Conservation (phyloP, 2,329 filamentous ascomycete genomes). For the Phaeoacremonium minimum region DNA sequence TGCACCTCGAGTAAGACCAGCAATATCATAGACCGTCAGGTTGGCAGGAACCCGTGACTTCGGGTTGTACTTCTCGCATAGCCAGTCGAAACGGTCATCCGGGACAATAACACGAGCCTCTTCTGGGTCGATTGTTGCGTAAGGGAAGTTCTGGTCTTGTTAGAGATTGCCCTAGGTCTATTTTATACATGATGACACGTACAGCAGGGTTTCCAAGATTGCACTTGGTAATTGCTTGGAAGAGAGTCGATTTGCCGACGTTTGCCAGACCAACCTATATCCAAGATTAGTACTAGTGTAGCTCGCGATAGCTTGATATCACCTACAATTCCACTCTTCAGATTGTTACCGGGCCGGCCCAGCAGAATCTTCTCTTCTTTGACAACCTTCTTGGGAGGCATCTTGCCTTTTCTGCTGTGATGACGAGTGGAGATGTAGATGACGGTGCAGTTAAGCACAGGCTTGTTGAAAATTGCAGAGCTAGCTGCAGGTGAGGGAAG, state of each 20-base stretch:
- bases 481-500: conserved; percentile 59
- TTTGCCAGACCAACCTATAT: conserved; percentile 98
- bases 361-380: conserved; percentile 95
- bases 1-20: conserved; percentile 89
- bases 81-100: conserved; percentile 93
- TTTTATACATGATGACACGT: conserved; percentile 38
- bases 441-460: conserved; percentile 46
- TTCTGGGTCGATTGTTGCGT: conserved; percentile 98
- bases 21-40: conserved; percentile 97
- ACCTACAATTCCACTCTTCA: conserved; percentile 98
- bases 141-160: conserved; percentile 96
- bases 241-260: conserved; percentile 98
- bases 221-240: conserved; percentile 99
- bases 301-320: too few species aligned
- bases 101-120: conserved; percentile 96
- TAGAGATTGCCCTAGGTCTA: conserved; percentile 21
- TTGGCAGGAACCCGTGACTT: conserved; percentile 97
- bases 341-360: conserved; percentile 92
- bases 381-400: conserved; percentile 92
- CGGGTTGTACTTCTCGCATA: conserved; percentile 93
- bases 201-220: conserved; percentile 94
- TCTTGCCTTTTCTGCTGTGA: conserved; percentile 63
- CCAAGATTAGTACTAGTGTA: too few species aligned
- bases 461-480: conserved; percentile 55
- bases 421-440: conserved; percentile 44